Evolutionary conservation across 2,329 filamentous ascomycete genomes (phyloP).

Genomic region (Alternaria sp.): DNA sequence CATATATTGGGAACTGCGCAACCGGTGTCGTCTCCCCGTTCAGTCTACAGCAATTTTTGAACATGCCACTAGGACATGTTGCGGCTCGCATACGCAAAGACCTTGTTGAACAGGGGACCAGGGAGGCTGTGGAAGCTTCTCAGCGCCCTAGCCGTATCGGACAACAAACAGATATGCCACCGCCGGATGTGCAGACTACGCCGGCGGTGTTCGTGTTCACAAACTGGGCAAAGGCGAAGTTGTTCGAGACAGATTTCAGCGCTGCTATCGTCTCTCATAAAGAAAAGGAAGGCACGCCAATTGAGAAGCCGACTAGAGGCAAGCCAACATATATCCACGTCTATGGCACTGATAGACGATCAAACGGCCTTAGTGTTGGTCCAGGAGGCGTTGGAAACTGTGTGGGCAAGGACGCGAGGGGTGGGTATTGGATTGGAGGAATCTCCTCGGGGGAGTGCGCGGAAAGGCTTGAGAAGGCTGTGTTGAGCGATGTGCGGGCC

Average conservation of each 20-base stretch:
- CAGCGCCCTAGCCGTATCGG: not conserved
- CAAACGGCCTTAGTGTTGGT: constrained; percentile 10
- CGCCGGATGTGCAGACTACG: not conserved
- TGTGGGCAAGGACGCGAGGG: constrained; percentile 29
- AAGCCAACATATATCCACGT: constrained; percentile 8
- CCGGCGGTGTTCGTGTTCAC: constrained; percentile 20
- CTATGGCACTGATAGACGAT: constrained; percentile 5
- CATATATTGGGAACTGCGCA: constrained; percentile 30
- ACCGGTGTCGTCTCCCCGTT: constrained; percentile 19
- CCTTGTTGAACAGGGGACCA: constrained; percentile 28
- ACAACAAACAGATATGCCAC: not conserved
- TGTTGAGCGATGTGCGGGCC: not conserved
- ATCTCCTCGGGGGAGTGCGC: constrained; percentile 8
- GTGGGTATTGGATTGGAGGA: constrained; percentile 31
- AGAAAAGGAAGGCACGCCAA: too few species aligned
- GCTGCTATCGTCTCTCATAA: constrained; percentile 20
- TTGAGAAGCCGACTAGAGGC: not conserved
- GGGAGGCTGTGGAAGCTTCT: constrained; percentile 27
- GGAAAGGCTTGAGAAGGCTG: constrained; percentile 7
- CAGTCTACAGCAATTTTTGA: constrained; percentile 21
- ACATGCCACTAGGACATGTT: constrained; percentile 30
- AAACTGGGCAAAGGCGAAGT: constrained; percentile 30
- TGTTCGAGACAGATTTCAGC: constrained; percentile 29
- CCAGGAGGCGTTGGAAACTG: constrained; percentile 20
- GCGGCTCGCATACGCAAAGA: constrained; percentile 35